Base-by-base conservation (phyloP, 768 basidiomycete genomes). In the Lactarius tabidus region DNA sequence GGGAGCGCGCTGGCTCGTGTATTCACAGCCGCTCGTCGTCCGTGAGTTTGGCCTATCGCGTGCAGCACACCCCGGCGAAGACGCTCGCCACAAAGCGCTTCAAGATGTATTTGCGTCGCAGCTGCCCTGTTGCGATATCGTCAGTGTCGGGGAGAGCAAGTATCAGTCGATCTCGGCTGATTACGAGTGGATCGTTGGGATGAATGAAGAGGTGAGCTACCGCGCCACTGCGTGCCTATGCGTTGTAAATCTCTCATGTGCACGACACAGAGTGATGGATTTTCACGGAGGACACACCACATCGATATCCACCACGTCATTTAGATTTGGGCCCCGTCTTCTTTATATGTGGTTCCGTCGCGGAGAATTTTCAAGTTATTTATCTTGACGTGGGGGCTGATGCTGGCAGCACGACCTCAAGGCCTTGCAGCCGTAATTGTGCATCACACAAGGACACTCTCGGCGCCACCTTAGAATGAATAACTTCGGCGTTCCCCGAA, bases 251-350 rank as follows among this genome's bases (percentile, higher is more conserved):
- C 9, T 33, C 56, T 52, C 45, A 41, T 57, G 23, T 15, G 38
- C 26, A 15, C 31, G 26, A 41, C 5, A 10, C 38, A 66, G 65
- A 29, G 31, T 17, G 65, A 62, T 10, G 65, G 29, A 53, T 53
- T 62, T 14, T 41, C 38, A 18, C 26, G 48, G 18, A 62, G n/a
- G 65, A 43, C 20, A 23, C 60, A 57, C 36, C 56, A 33, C 8
- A 57, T 66, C 56, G 65, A 66, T 62, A 66, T 66, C 26, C 51
- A 66, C 36, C 65, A 66, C 45, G n/a, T 66, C 29, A 10, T 66
- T 43, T 66, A 66, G 39, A n/a, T n/a, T 39, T 31, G n/a, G n/a
- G 20, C 0, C 1, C n/a, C 36, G 26, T 35, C 33, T 31, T n/a
- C 35, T 45, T 60, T 31, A 33, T 12, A 41, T 54, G 41, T n/a